Conservation (phyloP, 371 early-diverging fungal genomes). For the Mucor circinelloides region DNA sequence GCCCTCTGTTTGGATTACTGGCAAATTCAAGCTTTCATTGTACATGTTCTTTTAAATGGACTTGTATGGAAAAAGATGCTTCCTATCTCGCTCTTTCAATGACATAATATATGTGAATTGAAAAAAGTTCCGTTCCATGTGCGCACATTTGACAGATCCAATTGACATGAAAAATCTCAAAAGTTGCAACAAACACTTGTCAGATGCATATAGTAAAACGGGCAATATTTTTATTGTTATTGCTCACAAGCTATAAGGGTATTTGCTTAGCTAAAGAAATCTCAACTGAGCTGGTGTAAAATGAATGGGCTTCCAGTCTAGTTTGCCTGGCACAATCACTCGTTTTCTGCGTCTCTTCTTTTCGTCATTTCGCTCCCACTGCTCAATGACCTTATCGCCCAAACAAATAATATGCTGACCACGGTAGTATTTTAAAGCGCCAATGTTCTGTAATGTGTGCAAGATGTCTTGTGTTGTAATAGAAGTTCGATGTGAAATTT, state of each 20-base stretch:
- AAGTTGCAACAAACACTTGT: background rate
- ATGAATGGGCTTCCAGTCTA: constrained; percentile 82
- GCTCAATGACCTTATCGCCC: constrained; percentile 83
- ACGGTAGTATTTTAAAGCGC: constrained; percentile 93
- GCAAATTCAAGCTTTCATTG: background rate
- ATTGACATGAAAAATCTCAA: background rate
- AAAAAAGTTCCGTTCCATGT: constrained; percentile 5
- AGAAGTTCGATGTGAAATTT: constrained; percentile 85
- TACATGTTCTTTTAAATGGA: background rate
- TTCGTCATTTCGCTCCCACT: constrained; percentile 71
- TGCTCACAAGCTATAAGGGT: background rate
- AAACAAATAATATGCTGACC: constrained; percentile 93
- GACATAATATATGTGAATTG: background rate
- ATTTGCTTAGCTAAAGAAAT: constrained; percentile 57
- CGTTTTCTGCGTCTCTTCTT: constrained; percentile 59
- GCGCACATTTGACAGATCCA: background rate
- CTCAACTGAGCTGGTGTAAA: constrained; percentile 81
- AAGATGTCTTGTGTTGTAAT: constrained; percentile 95
- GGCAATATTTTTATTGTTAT: background rate
- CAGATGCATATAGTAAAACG: background rate
- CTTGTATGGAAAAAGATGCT: background rate
- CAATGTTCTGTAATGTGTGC: constrained; percentile 90
- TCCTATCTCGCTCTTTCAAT: background rate
- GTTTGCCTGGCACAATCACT: constrained; percentile 76
- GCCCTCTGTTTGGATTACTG: background rate